Base-by-base conservation (phyloP, 2,329 filamentous ascomycete species). In the Diaporthe helianthi region DNA sequence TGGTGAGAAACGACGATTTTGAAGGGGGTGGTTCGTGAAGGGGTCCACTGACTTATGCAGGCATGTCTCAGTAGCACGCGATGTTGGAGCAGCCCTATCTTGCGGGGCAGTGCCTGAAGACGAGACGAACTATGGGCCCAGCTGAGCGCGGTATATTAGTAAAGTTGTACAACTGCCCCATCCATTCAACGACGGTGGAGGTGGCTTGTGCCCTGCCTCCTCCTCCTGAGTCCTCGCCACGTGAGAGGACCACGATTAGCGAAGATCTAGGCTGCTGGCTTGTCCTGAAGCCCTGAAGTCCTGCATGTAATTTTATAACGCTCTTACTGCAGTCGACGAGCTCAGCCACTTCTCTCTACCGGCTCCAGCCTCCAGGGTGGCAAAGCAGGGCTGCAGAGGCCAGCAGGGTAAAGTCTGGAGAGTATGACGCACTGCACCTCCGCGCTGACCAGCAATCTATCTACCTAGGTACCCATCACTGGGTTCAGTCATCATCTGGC, bases 381-480 rank as follows among this genome's bases (percentile, higher is more conserved):
- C 41, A 61, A 61, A 36, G 58, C 41, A 63, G 58, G 58, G 58
- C 58, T 49, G 58, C n/a, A 49, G 36, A 15, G 19, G 15, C 44
- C n/a, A 36, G 44, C 58, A 36, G 26, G 44, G 44, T 49, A 63
- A 22, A 19, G 26, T 49, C 44, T 2, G 1, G 12, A 10, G 7
- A 49, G n/a, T 9, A 63, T 63, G 58, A 63, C 58, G 58, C 58
- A 49, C 9, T 36, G 58, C 58, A 49, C 9, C 26, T 19, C 58
- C 7, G 29, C 58, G 29, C 19, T 49, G 10, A 22, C n/a, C 44
- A 47, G 13, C 4, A 9, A 12, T 31, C 31, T 24, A 36, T 49
- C 58, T 47, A 49, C 58, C 58, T 47, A 36, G 36, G 44, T 47
- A 49, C 58, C 58, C 36, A 47, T 46, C 44, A 61, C 41, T n/a